Conservation (phyloP, 73 alveolate species). For the Paramecium octaurelia region DNA sequence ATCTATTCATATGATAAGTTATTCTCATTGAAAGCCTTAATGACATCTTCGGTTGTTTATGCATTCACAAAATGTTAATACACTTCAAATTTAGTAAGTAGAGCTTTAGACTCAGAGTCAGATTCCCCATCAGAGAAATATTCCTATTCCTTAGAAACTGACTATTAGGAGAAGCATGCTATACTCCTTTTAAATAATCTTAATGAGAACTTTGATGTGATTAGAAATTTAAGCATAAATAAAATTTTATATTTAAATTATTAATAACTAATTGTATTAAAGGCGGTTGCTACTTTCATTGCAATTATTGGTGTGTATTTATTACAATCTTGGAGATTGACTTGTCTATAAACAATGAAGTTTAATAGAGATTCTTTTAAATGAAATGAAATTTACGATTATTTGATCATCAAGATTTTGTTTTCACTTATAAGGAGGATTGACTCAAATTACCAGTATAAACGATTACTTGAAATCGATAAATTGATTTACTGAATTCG, state of each 20-base stretch:
- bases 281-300: background rate
- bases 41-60: background rate
- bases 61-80: background rate
- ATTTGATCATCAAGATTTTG: background rate
- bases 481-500: too few relatives aligned
- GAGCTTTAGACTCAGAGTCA: background rate
- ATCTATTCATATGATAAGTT: background rate
- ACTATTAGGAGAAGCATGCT: background rate
- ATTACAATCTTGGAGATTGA: too few relatives aligned
- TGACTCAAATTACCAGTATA: too few relatives aligned
- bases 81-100: background rate
- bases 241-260: background rate
- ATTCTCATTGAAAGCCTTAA: background rate
- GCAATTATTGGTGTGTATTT: too few relatives aligned
- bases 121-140: background rate
- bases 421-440: too few relatives aligned
- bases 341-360: too few relatives aligned
- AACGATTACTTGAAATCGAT: too few relatives aligned
- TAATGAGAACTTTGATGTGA: background rate
- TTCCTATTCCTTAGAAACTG: background rate
- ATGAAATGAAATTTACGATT: too few relatives aligned
- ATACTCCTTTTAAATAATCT: background rate
- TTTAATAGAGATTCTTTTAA: too few relatives aligned
- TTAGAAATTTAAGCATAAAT: background rate
- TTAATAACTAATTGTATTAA: too few relatives aligned